Percentiles rank a stretch among this genome's conserved stretches.
These are phyloP conservation scores for Hypoxylon perforatum DNA, from an alignment of 495 filamentous ascomycete species.

Conservation along the genomic window DNA sequence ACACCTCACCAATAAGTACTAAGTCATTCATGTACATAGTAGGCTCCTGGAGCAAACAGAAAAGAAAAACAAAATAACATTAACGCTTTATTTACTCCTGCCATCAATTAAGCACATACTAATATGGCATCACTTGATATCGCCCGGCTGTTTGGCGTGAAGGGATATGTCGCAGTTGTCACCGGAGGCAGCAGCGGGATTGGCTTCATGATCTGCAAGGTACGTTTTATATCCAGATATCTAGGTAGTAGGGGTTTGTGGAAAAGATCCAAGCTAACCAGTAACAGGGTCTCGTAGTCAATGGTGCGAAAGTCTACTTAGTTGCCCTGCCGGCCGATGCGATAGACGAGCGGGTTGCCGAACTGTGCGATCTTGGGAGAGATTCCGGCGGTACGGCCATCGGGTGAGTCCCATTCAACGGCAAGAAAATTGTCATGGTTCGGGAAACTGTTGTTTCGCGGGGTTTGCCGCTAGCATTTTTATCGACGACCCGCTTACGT, in stretches of 20 bases:
- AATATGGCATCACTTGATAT: conserved; percentile 43
- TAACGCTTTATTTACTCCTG: not conserved
- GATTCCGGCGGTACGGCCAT: conserved; percentile 48
- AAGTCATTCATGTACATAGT: conserved; percentile 7
- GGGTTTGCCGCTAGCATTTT: too few species aligned
- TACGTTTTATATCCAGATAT: conserved; percentile 26
- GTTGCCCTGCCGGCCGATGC: conserved; percentile 51
- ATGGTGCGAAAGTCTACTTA: conserved; percentile 58
- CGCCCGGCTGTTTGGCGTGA: conserved; percentile 44
- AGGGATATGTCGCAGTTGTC: conserved; percentile 54
- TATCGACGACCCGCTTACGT: too few species aligned
- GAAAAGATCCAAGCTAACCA: conserved; percentile 1
- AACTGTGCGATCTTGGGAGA: conserved; percentile 48
- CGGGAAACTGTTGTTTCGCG: too few species aligned
- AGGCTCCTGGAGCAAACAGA: not conserved
- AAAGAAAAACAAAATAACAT: not conserved
- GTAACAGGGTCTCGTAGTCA: conserved; percentile 51
- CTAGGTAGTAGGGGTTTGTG: too few species aligned
- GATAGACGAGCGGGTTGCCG: conserved; percentile 45
- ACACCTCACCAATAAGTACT: conserved; percentile 8
- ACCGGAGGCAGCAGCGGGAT: conserved; percentile 59
- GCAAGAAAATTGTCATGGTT: not conserved
- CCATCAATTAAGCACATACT: not conserved
- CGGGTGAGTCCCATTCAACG: conserved; percentile 40
- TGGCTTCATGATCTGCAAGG: conserved; percentile 58